Evolutionary conservation across 768 basidiomycete genomes (phyloP).

Genomic region (Auriscalpium orientale): DNA sequence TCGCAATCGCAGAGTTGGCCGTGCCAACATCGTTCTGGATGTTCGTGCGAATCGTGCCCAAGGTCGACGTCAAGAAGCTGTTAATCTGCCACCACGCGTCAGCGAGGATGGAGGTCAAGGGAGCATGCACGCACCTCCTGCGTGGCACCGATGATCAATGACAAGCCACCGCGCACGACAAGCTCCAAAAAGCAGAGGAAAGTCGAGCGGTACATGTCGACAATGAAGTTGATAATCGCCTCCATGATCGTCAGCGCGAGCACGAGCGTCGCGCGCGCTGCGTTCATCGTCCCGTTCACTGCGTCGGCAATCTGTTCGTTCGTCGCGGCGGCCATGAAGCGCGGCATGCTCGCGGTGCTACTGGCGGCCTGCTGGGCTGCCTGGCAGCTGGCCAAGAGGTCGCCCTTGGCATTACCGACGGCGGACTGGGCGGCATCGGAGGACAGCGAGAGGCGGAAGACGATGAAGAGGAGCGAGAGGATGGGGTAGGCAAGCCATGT

Average conservation of each 20-base stretch:
- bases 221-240: slow-evolving; percentile 82
- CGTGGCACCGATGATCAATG: slow-evolving; percentile 74
- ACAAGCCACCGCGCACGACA: slow-evolving; percentile 72
- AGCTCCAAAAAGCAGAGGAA: slow-evolving; percentile 92
- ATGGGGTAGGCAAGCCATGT: slow-evolving; percentile 91
- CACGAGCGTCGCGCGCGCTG: slow-evolving; percentile 64
- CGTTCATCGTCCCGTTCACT: slow-evolving; percentile 73
- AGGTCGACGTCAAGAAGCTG: slow-evolving; percentile 50
- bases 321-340: slow-evolving; percentile 80
- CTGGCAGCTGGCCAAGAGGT: slow-evolving; percentile 76
- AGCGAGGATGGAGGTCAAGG: slow-evolving; percentile 2
- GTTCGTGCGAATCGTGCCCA: slow-evolving; percentile 52
- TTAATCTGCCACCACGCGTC: slow-evolving; percentile 47
- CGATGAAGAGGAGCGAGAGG: slow-evolving; percentile 80
- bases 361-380: slow-evolving; percentile 82
- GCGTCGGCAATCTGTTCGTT: slow-evolving; percentile 74
- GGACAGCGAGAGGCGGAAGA: slow-evolving; percentile 74
- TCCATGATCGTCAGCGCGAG: slow-evolving; percentile 80
- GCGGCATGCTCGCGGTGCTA: slow-evolving; percentile 76
- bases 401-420: slow-evolving; percentile 59
- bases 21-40: slow-evolving; percentile 64
- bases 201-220: slow-evolving; percentile 88
- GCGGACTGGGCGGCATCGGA: slow-evolving; percentile 60
- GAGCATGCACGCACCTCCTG: slow-evolving; percentile 53
- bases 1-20: slow-evolving; percentile 63